Evolutionary conservation across 768 basidiomycete genomes (phyloP), one percentile per base, ranked within the genome.

Genomic region (Scleroderma citrinum): DNA sequence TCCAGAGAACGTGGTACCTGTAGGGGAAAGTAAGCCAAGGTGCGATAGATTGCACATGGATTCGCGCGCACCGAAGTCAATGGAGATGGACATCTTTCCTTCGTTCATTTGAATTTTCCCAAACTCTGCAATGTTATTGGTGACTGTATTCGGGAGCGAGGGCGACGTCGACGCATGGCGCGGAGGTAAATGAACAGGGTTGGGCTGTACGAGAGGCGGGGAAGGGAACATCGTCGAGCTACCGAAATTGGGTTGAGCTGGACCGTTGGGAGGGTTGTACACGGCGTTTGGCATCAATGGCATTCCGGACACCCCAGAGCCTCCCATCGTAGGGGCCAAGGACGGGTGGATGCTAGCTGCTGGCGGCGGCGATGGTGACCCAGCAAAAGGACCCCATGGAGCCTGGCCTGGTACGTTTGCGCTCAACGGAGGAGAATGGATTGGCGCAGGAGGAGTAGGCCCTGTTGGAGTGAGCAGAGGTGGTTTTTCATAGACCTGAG

Each of bases 1-100:
- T 51, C 89, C 89, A 21, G 88, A 90, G 68, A 90, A 91, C 4
- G 87, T 92, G 2, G 89, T 91, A 66, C 88, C 88, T 90, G 56
- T 23, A 46, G 23, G 20, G 6, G 36, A 24, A 41, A 53, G n/a
- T 5, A 8, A 30, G 17, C 11, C 39, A 24, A 16, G 31, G 34
- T 14, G n/a, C 34, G 37, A 46, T 37, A 50, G 17, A 46, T 36
- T n/a, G 14, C 14, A 7, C 1, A 19, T 14, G 21, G 0, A 8
- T 3, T 11, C n/a, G 40, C n/a, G 66, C 76, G 51, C 55, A 85
- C 87, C 87, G 58, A 90, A 90, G 67, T 91, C 88, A 52, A 91
- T 89, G 4, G 87, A 81, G 17, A 91, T 73, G 11, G 86, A 88
- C 70, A 91, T 73, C 61, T 83, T 87, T n/a, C 86, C 84, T 62